A percentile compares a stretch with the other conserved stretches of the same genome.
phyloP scores from a whole-genome alignment of 768 basidiomycete species.

The Tricholoma sp. region DNA sequence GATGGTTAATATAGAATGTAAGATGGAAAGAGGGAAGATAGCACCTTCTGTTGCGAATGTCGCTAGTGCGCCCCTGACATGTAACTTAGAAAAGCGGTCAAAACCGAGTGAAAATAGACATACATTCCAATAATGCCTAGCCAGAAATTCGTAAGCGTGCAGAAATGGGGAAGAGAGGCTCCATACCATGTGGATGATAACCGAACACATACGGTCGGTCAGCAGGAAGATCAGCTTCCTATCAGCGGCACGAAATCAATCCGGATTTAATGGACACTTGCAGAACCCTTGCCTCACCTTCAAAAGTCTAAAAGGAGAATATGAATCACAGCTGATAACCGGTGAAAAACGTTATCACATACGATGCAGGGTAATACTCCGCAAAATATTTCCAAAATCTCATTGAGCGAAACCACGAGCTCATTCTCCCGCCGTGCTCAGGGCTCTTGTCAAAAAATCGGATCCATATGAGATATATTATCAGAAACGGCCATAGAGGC shows the following conservation, averaged over 20 bases:
- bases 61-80: slow-evolving; percentile 78
- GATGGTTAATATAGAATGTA: not conserved
- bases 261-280: not conserved
- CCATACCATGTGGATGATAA: slow-evolving; percentile 92
- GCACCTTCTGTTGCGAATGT: slow-evolving; percentile 95
- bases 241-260: slow-evolving; percentile 11
- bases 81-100: not conserved
- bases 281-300: not conserved
- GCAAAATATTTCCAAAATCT: slow-evolving; percentile 88
- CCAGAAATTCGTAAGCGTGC: slow-evolving; percentile 6
- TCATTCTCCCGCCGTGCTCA: slow-evolving; percentile 64
- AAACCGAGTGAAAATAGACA: slow-evolving; percentile 22
- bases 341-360: slow-evolving; percentile 28
- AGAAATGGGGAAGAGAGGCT: not conserved
- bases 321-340: slow-evolving; percentile 2
- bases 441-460: slow-evolving; percentile 72
- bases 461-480: slow-evolving; percentile 76
- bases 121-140: slow-evolving; percentile 97
- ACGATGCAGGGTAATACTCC: slow-evolving; percentile 88
- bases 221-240: slow-evolving; percentile 89
- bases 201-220: slow-evolving; percentile 96
- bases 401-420: slow-evolving; percentile 65
- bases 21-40: slow-evolving; percentile 5
- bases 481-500: slow-evolving; percentile 79
- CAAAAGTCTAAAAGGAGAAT: not conserved